These are phyloP conservation scores for Chytridium lagenaria DNA, from an alignment of 371 early-diverging fungal species.

Conservation along the genomic window DNA sequence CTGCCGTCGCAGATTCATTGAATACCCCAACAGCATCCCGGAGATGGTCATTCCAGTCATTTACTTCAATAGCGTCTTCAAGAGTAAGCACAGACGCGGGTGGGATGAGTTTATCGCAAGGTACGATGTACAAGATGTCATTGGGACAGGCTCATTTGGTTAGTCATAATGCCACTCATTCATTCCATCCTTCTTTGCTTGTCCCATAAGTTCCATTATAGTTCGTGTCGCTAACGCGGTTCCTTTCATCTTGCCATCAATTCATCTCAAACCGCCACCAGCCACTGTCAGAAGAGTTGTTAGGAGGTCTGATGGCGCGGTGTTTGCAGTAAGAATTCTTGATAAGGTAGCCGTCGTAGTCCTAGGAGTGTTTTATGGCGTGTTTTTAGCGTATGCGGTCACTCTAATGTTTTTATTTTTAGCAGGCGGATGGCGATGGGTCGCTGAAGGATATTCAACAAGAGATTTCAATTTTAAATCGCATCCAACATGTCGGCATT, in stretches of 20 bases:
- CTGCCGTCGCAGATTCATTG: too few relatives aligned
- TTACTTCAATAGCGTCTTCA: too few relatives aligned
- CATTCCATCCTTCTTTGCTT: neutral
- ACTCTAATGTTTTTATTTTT: too few relatives aligned
- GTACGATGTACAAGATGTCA: neutral
- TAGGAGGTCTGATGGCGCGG: neutral
- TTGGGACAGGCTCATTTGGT: constrained; percentile 7
- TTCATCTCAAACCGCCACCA: neutral
- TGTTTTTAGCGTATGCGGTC: too few relatives aligned
- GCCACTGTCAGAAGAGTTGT: constrained; percentile 4
- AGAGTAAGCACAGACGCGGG: too few relatives aligned
- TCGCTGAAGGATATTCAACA: neutral
- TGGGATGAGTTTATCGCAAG: neutral
- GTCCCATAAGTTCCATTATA: neutral
- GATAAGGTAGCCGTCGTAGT: neutral
- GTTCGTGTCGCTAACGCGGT: neutral
- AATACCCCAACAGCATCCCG: too few relatives aligned
- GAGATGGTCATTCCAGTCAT: too few relatives aligned
- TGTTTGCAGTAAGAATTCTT: neutral
- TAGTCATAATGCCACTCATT: neutral
- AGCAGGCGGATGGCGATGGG: too few relatives aligned
- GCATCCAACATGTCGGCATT: neutral
- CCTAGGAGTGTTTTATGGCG: too few relatives aligned
- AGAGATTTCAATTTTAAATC: neutral
- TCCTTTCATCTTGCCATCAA: neutral